Base-by-base conservation (phyloP, 2,329 filamentous ascomycete genomes). In the Tolypocladium inflatum region DNA sequence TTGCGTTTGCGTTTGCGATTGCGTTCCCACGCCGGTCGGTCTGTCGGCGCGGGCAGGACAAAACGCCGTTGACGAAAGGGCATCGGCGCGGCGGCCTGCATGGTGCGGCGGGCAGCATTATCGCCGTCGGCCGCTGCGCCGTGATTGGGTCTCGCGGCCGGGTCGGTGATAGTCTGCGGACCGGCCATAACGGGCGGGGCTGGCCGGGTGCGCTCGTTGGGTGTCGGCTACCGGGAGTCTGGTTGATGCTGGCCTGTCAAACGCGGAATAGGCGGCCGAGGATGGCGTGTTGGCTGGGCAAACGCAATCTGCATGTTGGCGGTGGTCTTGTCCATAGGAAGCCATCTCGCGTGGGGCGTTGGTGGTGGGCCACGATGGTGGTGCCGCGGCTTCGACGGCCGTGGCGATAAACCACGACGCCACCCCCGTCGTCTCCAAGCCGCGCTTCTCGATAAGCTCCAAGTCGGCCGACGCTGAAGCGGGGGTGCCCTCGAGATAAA, bases 21-120 rank as follows among this genome's bases (percentile, higher is more conserved):
- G 33, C n/a, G 55, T n/a, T 56, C 45, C 21, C 13, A 13, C 45
- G 35, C 33, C 38, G 39, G 54, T 56, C 57, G 41, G 57, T 54
- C 33, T 48, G 48, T 57, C 58, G 58, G 58, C 35, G 58, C 58
- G 55, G 55, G 58, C 55, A 33, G 43, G 55, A 53, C 55, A 48
- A 59, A 59, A 43, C 55, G 55, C 58, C 55, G 58, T 26, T 19
- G 33, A 15, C 55, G 43, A 37, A n/a, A 19, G 9, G 39, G 26
- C 52, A 52, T 54, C 51, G 56, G 56, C 37, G n/a, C 38, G 48
- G 50, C 37, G 23, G 43, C 17, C 35, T 42, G 37, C 21, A 9
- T 26, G 37, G 21, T 19, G 39, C 39, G 51, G 30, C 23, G 15
- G 38, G 56, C 52, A 21, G 38, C 56, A 15, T 54, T 54, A 54